These are phyloP conservation scores for Gastrolobium villosum DNA, from an alignment of 306 rosid genomes.

Conservation along the genomic window DNA sequence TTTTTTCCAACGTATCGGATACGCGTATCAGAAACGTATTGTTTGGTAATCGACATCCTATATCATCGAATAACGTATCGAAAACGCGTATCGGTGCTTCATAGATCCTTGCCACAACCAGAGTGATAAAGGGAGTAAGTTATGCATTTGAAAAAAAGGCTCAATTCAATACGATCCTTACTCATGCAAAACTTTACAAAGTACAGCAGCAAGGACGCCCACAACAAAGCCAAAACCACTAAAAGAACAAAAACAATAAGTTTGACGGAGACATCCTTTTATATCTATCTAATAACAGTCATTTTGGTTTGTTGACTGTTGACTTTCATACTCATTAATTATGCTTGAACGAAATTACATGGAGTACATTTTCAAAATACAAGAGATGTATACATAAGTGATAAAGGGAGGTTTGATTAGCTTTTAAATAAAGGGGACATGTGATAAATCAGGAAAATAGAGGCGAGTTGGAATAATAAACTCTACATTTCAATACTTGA, in stretches of 20 bases:
- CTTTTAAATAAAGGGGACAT: background rate
- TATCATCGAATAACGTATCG: too few species aligned
- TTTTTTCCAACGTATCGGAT: too few species aligned
- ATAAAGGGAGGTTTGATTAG: background rate
- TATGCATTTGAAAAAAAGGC: background rate
- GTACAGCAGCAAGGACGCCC: conserved; percentile 21
- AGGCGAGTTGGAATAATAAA: background rate
- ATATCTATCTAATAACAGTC: background rate
- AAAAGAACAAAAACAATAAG: too few species aligned
- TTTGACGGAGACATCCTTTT: too few species aligned
- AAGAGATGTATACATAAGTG: background rate
- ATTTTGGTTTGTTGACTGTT: background rate
- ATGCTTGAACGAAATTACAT: conserved; percentile 3
- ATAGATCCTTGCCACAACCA: too few species aligned
- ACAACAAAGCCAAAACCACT: conserved; percentile 16
- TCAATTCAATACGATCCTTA: conserved; percentile 16
- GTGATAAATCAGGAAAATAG: background rate
- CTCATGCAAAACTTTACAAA: conserved; percentile 12
- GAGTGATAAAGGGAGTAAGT: background rate
- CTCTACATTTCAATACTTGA: background rate
- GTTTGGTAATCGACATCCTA: too few species aligned
- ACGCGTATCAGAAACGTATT: too few species aligned
- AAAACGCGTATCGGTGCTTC: too few species aligned
- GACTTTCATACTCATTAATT: background rate
- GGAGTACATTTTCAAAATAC: conserved; percentile 13